These are phyloP conservation scores for Fusarium nanum DNA, from an alignment of 2,329 filamentous ascomycete genomes.

Conservation along the genomic window DNA sequence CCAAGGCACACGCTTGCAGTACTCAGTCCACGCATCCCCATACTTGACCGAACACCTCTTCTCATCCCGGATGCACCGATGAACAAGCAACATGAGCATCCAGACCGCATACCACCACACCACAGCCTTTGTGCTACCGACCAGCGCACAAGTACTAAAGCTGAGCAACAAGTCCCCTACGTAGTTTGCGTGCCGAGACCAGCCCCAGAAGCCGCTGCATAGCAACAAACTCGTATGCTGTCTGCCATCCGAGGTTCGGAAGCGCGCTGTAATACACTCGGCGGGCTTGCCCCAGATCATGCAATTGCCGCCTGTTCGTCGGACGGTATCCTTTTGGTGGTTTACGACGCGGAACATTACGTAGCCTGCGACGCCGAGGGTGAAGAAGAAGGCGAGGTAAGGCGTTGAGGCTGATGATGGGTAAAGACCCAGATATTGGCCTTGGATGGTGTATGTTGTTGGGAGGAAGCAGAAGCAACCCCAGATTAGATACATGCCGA, in stretches of 20 bases:
- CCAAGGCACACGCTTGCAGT: constrained; percentile 56
- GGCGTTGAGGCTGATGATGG: constrained; percentile 49
- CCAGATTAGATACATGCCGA: constrained; percentile 59
- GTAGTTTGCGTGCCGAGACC: constrained; percentile 48
- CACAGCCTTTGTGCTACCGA: constrained; percentile 52
- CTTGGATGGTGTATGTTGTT: constrained; percentile 60
- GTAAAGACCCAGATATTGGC: constrained; percentile 59
- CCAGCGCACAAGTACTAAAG: constrained; percentile 57
- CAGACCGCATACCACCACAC: constrained; percentile 60
- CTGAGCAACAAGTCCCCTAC: constrained; percentile 46
- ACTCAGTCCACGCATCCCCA: constrained; percentile 57
- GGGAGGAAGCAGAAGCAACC: constrained; percentile 60
- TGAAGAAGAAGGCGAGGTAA: constrained; percentile 39
- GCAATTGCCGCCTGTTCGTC: constrained; percentile 54
- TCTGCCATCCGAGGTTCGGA: constrained; percentile 56
- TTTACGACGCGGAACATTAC: constrained; percentile 59
- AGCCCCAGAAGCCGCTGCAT: constrained; percentile 49
- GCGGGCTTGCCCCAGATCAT: constrained; percentile 58
- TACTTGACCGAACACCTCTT: constrained; percentile 59
- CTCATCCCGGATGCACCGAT: constrained; percentile 60
- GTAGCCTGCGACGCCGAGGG: constrained; percentile 51
- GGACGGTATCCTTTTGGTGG: constrained; percentile 57
- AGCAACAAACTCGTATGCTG: constrained; percentile 51
- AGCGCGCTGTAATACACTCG: constrained; percentile 53
- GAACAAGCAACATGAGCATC: constrained; percentile 57